Conservation (phyloP, 177 flowering plant species). For the Vitis hybrid region DNA sequence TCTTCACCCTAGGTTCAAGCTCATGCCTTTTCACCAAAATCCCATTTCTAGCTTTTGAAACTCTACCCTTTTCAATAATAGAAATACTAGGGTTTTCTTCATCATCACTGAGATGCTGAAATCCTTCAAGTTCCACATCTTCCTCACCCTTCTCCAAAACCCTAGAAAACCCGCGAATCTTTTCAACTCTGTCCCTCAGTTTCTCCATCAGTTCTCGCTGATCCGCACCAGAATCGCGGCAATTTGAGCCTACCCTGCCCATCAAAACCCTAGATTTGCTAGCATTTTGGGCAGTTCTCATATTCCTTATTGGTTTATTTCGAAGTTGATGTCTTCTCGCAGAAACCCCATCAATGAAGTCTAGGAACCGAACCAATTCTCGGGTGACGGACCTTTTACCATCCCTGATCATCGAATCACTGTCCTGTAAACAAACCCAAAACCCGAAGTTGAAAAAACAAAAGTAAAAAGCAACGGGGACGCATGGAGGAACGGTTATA, state of each 20-base stretch:
- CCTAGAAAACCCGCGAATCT: slow-evolving; percentile 22
- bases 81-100: slow-evolving; percentile 23
- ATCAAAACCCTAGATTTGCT: slow-evolving; percentile 26
- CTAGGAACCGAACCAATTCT: slow-evolving; percentile 65
- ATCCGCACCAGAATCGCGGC: slow-evolving; percentile 7
- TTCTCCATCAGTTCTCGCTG: slow-evolving; percentile 26
- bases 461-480: slow-evolving; percentile 10
- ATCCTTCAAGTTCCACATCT: slow-evolving; percentile 38
- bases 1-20: slow-evolving; percentile 34
- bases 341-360: slow-evolving; percentile 52
- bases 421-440: slow-evolving; percentile 32
- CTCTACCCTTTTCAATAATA: slow-evolving; percentile 14
- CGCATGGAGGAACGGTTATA: slow-evolving; percentile 19
- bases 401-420: slow-evolving; percentile 62
- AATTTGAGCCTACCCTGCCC: not conserved
- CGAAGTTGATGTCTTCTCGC: slow-evolving; percentile 36
- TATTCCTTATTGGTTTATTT: slow-evolving; percentile 30
- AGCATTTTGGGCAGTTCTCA: slow-evolving; percentile 23
- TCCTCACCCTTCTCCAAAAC: slow-evolving; percentile 32
- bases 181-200: slow-evolving; percentile 29
- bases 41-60: slow-evolving; percentile 22
- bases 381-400: slow-evolving; percentile 51
- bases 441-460: not conserved
- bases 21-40: slow-evolving; percentile 25
- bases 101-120: slow-evolving; percentile 27